phyloP scores from a whole-genome alignment of 2,329 filamentous ascomycete genomes.

The Scortechinia acanthostroma region DNA sequence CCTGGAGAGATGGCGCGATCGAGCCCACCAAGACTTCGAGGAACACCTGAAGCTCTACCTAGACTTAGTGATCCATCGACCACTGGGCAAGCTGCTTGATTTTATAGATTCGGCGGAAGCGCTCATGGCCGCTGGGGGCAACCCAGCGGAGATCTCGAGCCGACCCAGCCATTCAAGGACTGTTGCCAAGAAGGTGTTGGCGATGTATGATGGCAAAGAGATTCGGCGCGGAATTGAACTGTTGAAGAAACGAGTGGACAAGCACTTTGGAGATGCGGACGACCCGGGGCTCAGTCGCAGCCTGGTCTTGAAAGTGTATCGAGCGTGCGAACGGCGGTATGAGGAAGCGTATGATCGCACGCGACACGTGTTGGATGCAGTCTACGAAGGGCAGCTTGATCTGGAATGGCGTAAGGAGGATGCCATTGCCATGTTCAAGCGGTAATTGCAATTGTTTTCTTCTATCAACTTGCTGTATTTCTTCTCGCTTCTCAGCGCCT shows the following conservation, averaged over 20 bases:
- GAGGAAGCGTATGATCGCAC: slow-evolving; percentile 21
- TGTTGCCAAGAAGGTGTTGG: slow-evolving; percentile 58
- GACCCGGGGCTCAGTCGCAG: slow-evolving; percentile 42
- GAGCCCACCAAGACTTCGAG: slow-evolving; percentile 52
- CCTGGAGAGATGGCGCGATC: slow-evolving; percentile 54
- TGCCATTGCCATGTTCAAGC: slow-evolving; percentile 15
- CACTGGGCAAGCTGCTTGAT: slow-evolving; percentile 63
- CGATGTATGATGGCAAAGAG: slow-evolving; percentile 56
- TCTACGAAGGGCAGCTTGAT: slow-evolving; percentile 21
- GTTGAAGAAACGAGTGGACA: slow-evolving; percentile 65
- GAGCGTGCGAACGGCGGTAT: slow-evolving; percentile 21
- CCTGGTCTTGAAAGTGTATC: slow-evolving; percentile 17
- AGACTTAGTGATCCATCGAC: slow-evolving; percentile 58
- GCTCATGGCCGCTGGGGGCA: slow-evolving; percentile 21
- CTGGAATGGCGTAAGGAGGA: slow-evolving; percentile 19
- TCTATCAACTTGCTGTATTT: background rate
- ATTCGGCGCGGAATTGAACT: slow-evolving; percentile 57
- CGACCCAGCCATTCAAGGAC: slow-evolving; percentile 57
- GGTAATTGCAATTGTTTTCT: background rate
- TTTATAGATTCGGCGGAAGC: slow-evolving; percentile 62
- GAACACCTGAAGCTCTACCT: slow-evolving; percentile 65
- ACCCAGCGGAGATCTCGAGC: slow-evolving; percentile 40
- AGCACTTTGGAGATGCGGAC: slow-evolving; percentile 67
- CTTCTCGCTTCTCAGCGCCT: background rate
- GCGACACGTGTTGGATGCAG: slow-evolving; percentile 19